Percentiles rank a stretch among this genome's conserved stretches.
Conservation (phyloP, 495 filamentous ascomycete genomes). For the Penicillium goetzii region DNA sequence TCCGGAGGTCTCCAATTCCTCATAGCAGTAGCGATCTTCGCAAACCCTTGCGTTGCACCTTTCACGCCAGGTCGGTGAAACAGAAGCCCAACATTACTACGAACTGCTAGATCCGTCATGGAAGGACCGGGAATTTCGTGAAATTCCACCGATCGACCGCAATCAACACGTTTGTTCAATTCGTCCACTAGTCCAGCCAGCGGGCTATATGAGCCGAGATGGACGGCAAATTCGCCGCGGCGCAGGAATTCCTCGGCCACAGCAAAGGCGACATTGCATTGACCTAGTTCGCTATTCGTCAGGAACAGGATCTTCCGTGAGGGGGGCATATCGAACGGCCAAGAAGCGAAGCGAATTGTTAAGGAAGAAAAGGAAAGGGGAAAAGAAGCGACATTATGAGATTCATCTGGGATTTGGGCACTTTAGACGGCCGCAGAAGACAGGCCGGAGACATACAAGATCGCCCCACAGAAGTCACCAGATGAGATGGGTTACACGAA, state of each 20-base stretch:
- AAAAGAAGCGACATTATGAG: neutral
- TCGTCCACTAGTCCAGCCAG: constrained; percentile 34
- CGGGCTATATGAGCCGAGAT: constrained; percentile 57
- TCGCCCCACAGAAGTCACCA: constrained; percentile 10
- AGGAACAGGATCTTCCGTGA: constrained; percentile 48
- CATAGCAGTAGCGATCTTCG: constrained; percentile 40
- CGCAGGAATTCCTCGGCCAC: constrained; percentile 54
- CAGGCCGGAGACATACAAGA: neutral
- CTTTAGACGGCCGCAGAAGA: constrained; percentile 9
- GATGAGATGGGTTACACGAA: constrained; percentile 19
- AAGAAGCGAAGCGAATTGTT: neutral
- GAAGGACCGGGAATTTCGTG: constrained; percentile 49
- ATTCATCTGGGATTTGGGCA: neutral
- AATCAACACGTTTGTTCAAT: constrained; percentile 31
- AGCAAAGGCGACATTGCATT: constrained; percentile 59
- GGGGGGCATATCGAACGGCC: constrained; percentile 9
- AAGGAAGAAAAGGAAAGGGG: neutral
- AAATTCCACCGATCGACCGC: constrained; percentile 33
- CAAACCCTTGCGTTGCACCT: constrained; percentile 42
- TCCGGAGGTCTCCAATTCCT: constrained; percentile 52
- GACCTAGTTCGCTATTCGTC: constrained; percentile 59
- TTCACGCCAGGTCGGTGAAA: constrained; percentile 43
- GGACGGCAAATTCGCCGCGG: constrained; percentile 49
- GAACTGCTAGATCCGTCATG: constrained; percentile 47
- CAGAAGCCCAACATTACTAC: constrained; percentile 35